Conservation (phyloP, 2,329 filamentous ascomycete genomes). For the Acephala macrosclerotiorum region DNA sequence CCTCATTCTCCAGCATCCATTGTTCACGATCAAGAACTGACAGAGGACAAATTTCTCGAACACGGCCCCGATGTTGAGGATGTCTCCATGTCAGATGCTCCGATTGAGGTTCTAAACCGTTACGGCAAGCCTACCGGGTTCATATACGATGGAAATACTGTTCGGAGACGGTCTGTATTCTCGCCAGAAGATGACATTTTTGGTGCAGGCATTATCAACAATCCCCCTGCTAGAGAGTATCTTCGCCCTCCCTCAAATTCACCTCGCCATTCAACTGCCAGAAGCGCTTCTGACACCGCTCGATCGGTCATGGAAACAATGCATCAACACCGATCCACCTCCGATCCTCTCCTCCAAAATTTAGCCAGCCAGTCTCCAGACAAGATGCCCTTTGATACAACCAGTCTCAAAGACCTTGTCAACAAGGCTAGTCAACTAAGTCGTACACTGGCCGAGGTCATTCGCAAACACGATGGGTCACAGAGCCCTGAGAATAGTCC, state of each 20-base stretch:
- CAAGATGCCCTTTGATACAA: constrained; percentile 71
- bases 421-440: constrained; percentile 67
- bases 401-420: constrained; percentile 71
- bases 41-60: constrained; percentile 50
- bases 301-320: constrained; percentile 70
- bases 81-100: constrained; percentile 55
- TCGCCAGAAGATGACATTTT: constrained; percentile 71
- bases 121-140: constrained; percentile 36
- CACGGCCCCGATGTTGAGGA: constrained; percentile 51
- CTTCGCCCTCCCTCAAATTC: constrained; percentile 34
- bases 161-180: constrained; percentile 67
- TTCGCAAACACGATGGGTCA: constrained; percentile 65
- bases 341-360: constrained; percentile 47
- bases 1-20: constrained; percentile 41
- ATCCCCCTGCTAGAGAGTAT: constrained; percentile 47
- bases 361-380: constrained; percentile 47
- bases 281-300: constrained; percentile 56
- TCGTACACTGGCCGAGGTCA: constrained; percentile 64
- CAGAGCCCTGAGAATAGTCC: constrained; percentile 60
- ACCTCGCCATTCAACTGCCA: constrained; percentile 37
- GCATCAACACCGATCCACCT: constrained; percentile 58
- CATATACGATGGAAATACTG: constrained; percentile 58
- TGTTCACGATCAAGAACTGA: constrained; percentile 55
- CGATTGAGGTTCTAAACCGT: constrained; percentile 48
- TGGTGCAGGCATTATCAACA: constrained; percentile 45